Percentiles rank a stretch among this genome's conserved stretches.
Evolutionary conservation across 2,329 filamentous ascomycete genomes (phyloP).

Genomic region (Aspergillus sp.): DNA sequence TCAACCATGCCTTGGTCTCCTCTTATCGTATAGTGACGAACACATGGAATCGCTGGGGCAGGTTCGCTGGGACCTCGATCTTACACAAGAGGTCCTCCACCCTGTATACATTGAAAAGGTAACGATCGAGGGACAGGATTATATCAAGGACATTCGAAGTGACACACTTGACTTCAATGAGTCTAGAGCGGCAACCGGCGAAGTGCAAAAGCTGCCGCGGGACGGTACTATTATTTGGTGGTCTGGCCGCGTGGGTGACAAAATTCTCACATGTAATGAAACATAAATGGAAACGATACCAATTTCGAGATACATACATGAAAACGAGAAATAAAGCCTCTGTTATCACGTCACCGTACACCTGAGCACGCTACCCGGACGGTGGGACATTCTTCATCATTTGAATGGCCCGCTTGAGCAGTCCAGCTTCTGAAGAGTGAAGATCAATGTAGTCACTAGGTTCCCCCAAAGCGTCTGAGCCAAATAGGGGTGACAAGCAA

Average conservation of each 20-base stretch:
- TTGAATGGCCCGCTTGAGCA: background rate
- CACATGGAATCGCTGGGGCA: slow-evolving; percentile 15
- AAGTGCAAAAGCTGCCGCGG: slow-evolving; percentile 7
- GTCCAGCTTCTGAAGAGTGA: background rate
- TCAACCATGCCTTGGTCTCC: slow-evolving; percentile 9
- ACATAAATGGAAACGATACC: background rate
- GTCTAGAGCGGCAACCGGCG: background rate
- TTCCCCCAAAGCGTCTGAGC: background rate
- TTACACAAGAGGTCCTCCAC: slow-evolving; percentile 3
- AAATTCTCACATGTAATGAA: slow-evolving; percentile 5
- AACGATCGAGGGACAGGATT: slow-evolving; percentile 2
- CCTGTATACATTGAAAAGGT: slow-evolving; percentile 8
- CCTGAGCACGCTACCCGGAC: background rate
- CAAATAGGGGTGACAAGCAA: background rate
- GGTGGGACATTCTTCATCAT: background rate
- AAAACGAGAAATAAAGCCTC: background rate
- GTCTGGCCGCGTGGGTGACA: slow-evolving; percentile 10
- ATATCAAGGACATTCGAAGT: slow-evolving; percentile 10
- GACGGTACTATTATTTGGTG: slow-evolving; percentile 12
- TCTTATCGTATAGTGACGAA: slow-evolving; percentile 10
- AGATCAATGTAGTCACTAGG: background rate
- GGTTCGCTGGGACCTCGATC: slow-evolving; percentile 11
- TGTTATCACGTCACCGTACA: too few relatives aligned
- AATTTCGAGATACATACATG: too few relatives aligned
- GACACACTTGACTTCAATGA: background rate